Percentiles rank a stretch among this genome's conserved stretches.
phyloP scores from a whole-genome alignment of 2,329 filamentous ascomycete species.

The Colletotrichum truncatum region DNA sequence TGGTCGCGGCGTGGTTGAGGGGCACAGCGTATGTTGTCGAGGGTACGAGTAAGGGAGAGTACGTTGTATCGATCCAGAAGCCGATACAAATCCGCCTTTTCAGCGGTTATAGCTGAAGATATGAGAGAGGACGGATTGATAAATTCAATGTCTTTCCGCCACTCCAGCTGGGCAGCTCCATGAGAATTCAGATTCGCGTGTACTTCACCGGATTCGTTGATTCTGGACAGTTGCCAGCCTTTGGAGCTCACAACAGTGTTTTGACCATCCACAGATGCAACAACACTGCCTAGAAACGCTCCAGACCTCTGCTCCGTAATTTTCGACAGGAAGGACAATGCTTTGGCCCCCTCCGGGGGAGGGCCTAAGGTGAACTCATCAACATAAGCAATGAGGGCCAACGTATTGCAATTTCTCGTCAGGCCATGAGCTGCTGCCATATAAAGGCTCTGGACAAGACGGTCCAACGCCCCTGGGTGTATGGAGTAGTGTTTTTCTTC shows the following conservation, averaged over 20 bases:
- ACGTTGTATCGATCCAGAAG: slow-evolving; percentile 2
- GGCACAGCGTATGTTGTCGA: neutral
- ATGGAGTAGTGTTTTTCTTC: slow-evolving; percentile 13
- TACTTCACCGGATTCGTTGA: neutral
- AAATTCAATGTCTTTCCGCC: neutral
- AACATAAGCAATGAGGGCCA: slow-evolving; percentile 7
- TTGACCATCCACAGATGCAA: neutral
- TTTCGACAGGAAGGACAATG: neutral
- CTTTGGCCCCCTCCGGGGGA: neutral
- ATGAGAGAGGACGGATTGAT: neutral
- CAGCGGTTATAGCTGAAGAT: neutral
- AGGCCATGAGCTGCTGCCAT: neutral
- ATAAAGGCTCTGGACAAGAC: slow-evolving; percentile 8
- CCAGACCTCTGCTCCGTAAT: neutral
- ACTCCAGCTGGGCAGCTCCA: neutral
- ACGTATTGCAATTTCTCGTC: neutral
- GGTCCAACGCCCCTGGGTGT: neutral
- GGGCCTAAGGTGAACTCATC: neutral
- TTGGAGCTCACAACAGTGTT: slow-evolving; percentile 6
- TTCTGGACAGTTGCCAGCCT: slow-evolving; percentile 6
- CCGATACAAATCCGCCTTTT: neutral
- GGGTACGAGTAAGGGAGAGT: neutral
- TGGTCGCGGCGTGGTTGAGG: neutral
- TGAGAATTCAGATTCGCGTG: neutral
- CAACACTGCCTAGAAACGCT: neutral